Percentiles rank a stretch among this genome's conserved stretches.
Conservation (phyloP, 2,329 filamentous ascomycete species). For the Penicillium brasilianum region DNA sequence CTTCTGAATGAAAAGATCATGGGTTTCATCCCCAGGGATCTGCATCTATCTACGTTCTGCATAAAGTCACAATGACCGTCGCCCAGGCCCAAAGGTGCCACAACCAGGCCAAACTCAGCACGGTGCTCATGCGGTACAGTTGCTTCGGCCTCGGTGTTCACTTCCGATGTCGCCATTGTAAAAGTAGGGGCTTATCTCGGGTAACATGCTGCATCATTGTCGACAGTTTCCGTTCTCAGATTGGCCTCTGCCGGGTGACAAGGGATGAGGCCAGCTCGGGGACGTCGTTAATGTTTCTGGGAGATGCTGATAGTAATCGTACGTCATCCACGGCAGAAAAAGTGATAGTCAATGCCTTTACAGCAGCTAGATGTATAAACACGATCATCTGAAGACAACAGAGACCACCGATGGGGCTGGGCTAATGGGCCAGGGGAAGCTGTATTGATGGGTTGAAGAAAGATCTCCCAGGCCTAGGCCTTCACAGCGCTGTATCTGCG, state of each 20-base stretch:
- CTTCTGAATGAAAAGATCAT: constrained; percentile 18
- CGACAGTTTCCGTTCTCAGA: neutral
- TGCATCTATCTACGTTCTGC: constrained; percentile 45
- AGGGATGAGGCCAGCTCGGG: neutral
- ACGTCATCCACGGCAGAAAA: neutral
- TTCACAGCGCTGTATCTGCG: neutral
- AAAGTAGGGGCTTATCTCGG: too few species aligned
- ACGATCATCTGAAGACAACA: constrained; percentile 10
- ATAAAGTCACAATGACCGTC: constrained; percentile 29
- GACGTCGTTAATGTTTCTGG: neutral
- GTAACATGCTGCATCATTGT: neutral
- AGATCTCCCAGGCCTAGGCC: neutral
- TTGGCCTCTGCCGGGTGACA: neutral
- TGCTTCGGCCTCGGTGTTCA: neutral
- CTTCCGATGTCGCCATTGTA: neutral
- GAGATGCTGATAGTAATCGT: neutral
- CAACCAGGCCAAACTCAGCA: neutral
- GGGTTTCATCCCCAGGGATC: constrained; percentile 23
- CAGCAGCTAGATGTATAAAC: constrained; percentile 21
- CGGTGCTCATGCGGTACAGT: neutral
- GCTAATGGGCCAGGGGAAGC: neutral
- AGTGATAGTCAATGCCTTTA: constrained; percentile 14
- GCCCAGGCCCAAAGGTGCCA: neutral
- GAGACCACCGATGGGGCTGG: neutral
- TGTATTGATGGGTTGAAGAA: neutral